phyloP scores from a whole-genome alignment of 2,329 filamentous ascomycete genomes.

The Talaromyces atroroseus region DNA sequence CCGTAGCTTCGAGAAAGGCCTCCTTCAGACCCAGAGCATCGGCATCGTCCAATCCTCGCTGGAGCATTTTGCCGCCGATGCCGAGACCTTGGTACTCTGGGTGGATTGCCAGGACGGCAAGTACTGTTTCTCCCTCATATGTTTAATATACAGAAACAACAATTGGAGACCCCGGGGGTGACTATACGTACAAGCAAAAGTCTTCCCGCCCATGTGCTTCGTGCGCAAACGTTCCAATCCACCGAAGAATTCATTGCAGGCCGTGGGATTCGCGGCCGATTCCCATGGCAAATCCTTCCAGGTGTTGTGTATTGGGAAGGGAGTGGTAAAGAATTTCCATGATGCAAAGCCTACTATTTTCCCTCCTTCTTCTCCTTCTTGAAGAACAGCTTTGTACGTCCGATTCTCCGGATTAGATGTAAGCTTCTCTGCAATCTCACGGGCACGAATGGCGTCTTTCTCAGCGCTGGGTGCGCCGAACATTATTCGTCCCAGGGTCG shows the following conservation, averaged over 20 bases:
- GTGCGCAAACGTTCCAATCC: not conserved
- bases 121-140: not conserved
- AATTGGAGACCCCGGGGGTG: not conserved
- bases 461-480: slow-evolving; percentile 9
- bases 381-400: slow-evolving; percentile 7
- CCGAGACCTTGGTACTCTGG: slow-evolving; percentile 8
- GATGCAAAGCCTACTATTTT: slow-evolving; percentile 6
- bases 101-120: slow-evolving; percentile 3
- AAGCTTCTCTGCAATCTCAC: not conserved
- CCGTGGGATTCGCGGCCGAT: slow-evolving; percentile 1
- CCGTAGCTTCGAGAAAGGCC: slow-evolving; percentile 8
- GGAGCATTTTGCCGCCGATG: slow-evolving; percentile 7
- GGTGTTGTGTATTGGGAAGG: not conserved
- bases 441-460: not conserved
- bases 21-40: not conserved
- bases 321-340: slow-evolving; percentile 10
- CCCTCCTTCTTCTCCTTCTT: not conserved
- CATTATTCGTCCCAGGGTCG: slow-evolving; percentile 1
- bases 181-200: slow-evolving; percentile 7
- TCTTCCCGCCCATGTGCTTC: slow-evolving; percentile 9
- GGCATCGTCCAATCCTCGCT: slow-evolving; percentile 6
- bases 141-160: not conserved
- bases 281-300: slow-evolving; percentile 12
- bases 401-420: not conserved
- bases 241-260: slow-evolving; percentile 13